Base-by-base conservation (phyloP, 805 yeast species). In the Cyberlindnera maritima region DNA sequence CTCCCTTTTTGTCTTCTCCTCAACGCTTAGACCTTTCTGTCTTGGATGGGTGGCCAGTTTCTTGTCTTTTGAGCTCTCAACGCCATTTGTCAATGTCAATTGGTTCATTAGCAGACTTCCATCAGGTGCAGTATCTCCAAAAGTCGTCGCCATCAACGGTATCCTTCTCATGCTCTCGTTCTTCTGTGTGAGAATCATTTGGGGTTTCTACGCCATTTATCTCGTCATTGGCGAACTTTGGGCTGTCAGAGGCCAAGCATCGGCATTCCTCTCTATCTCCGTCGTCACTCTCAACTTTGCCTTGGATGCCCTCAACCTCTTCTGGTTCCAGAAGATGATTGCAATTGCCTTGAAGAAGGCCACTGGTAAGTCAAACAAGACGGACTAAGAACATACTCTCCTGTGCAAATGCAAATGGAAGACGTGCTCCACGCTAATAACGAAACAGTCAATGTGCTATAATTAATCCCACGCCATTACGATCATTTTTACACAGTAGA, bases 41-140 rank as follows among this genome's bases (percentile, higher is more conserved):
- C 81, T 84, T 65, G 85, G 90, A 42, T 85, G 86, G 80, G 77
- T 87, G 23, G 92, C 96, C 1, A 80, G 83, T 18, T 94, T 91
- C 63, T 73, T 94, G 57, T 63, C 87, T 41, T 94, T 86, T 66
- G 99, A 94, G 68, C 75, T 87, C 35, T 85, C 96, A 39, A 88
- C 97, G 2, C 98, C 98, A 9, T 94, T 94, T 67, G 96, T 94
- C 52, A 95, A 94, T 66, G 64, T 88, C 62, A 88, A 94, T 65
- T 94, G 97, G 97, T 91, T 85, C 65, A 82, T 89, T 29, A 76
- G 85, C 28, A 83, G 87, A 57, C 71, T 90, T 15, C 94, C 96
- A 1, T 74, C 74, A 1, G 87, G 85, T 3, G 65, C 80, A 3
- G 72, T 88, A 43, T 81, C 86, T 36, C 72, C 71, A 20, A 71